phyloP scores from a whole-genome alignment of 2,329 filamentous ascomycete genomes.

The Fusarium sulawesiense region DNA sequence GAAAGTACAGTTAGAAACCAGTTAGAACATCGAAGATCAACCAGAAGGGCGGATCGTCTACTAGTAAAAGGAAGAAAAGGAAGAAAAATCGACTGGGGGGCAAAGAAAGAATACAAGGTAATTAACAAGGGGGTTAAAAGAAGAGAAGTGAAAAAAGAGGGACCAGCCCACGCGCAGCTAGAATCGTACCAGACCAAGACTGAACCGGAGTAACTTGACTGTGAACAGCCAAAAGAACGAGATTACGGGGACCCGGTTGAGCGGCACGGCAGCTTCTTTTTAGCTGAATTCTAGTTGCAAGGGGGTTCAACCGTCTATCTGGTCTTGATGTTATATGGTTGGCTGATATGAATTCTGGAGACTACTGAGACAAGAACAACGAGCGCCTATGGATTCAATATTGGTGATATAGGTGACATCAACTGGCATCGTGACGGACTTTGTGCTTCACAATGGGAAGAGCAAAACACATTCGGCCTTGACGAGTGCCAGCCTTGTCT shows the following conservation, averaged over 20 bases:
- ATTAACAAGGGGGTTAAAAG: constrained; percentile 23
- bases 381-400: constrained; percentile 23
- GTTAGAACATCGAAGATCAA: constrained; percentile 30
- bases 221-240: constrained; percentile 29
- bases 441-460: constrained; percentile 27
- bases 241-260: constrained; percentile 30
- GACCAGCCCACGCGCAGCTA: constrained; percentile 45
- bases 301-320: background rate
- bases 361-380: constrained; percentile 1
- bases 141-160: constrained; percentile 27
- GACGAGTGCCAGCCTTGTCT: constrained; percentile 31
- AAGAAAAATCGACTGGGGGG: constrained; percentile 8
- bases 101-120: constrained; percentile 8
- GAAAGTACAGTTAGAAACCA: constrained; percentile 18
- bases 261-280: constrained; percentile 26
- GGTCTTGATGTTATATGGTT: constrained; percentile 35
- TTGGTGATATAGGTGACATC: constrained; percentile 29
- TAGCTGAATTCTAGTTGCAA: constrained; percentile 11
- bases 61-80: constrained; percentile 23
- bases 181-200: constrained; percentile 45
- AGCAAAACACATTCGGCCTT: constrained; percentile 12
- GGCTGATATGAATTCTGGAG: constrained; percentile 5
- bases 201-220: constrained; percentile 29
- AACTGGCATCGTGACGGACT: constrained; percentile 31
- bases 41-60: constrained; percentile 24